Percentiles rank a stretch among this genome's conserved stretches.
These are phyloP conservation scores for Termitomyces sp. DNA, from an alignment of 768 basidiomycete genomes.

Conservation along the genomic window DNA sequence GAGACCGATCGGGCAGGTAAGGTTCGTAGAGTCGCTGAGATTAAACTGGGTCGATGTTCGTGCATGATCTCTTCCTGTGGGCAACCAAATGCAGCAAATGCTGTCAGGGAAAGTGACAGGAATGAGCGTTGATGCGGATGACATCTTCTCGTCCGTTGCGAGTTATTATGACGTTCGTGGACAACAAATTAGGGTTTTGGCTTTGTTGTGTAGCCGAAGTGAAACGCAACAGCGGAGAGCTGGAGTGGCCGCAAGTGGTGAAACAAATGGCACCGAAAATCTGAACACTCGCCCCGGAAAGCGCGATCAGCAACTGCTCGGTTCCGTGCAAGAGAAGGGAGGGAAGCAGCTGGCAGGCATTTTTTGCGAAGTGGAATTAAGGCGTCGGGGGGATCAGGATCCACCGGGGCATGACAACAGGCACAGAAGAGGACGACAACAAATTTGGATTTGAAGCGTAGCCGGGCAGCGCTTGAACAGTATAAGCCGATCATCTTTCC, in stretches of 20 bases:
- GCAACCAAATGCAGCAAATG: not conserved
- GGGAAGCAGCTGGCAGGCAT: not conserved
- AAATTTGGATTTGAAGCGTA: not conserved
- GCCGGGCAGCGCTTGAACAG: constrained; percentile 5
- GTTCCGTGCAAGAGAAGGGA: constrained; percentile 2
- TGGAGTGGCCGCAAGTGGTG: not conserved
- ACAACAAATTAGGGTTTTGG: not conserved
- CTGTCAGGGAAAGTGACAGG: not conserved
- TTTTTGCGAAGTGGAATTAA: not conserved
- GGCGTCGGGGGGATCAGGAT: constrained; percentile 8
- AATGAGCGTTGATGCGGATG: not conserved
- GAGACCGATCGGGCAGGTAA: not conserved
- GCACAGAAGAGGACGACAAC: constrained; percentile 8
- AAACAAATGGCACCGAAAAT: not conserved
- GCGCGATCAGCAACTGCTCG: constrained; percentile 1
- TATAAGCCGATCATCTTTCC: constrained; percentile 11
- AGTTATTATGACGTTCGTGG: not conserved
- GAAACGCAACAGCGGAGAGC: not conserved
- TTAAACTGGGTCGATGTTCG: not conserved
- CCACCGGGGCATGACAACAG: constrained; percentile 9
- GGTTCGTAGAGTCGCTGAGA: constrained; percentile 2
- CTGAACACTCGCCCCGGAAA: not conserved
- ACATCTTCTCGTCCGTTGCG: not conserved
- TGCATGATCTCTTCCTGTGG: not conserved
- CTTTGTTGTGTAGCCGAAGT: not conserved